Evolutionary conservation across 495 filamentous ascomycete genomes (phyloP).

Genomic region (Trichoderma gamsii): DNA sequence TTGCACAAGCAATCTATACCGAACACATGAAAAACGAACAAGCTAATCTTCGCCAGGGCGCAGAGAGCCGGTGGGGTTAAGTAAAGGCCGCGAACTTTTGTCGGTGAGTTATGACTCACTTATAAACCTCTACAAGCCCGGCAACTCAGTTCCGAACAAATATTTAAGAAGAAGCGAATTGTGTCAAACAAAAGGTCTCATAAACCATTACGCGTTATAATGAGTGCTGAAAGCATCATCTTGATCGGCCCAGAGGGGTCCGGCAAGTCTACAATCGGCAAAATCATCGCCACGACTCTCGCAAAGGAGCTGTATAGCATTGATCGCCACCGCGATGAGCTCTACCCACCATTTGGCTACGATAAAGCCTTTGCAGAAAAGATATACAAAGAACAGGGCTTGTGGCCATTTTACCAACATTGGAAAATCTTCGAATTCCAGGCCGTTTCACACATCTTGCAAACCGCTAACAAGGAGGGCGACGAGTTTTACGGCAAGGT

Average conservation of each 20-base stretch:
- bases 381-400: neutral
- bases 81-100: no score
- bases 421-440: neutral
- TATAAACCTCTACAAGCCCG: no score
- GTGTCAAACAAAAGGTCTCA: no score
- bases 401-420: neutral
- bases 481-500: conserved; percentile 6
- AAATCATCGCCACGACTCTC: neutral
- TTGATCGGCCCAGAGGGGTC: neutral
- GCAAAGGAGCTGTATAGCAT: neutral
- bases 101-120: no score
- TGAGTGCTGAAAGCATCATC: neutral
- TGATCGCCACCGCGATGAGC: neutral
- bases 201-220: no score
- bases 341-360: neutral
- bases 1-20: no score
- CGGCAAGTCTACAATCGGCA: neutral
- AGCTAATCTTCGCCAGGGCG: no score
- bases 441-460: conserved; percentile 2
- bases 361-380: neutral
- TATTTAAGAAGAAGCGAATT: no score
- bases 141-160: no score
- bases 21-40: no score
- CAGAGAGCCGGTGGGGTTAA: no score
- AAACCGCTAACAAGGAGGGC: neutral